A percentile compares a stretch with the other conserved stretches of the same genome.
Conservation (phyloP, 345 rosid species). For the Acer campestre region DNA sequence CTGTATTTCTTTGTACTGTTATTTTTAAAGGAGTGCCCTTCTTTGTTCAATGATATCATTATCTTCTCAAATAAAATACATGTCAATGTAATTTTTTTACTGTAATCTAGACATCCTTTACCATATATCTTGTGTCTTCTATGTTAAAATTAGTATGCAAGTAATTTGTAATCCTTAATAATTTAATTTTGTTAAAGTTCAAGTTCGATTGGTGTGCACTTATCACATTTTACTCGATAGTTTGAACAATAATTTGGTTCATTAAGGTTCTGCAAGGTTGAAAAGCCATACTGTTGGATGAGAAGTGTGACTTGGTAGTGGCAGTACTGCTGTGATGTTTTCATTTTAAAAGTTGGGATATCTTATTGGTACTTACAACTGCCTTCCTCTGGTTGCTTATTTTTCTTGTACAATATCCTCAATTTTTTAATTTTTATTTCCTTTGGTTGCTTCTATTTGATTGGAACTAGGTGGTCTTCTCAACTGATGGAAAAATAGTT, state of each 20-base stretch:
- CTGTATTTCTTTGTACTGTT: no score
- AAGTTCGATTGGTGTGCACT: neutral
- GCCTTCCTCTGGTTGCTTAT: neutral
- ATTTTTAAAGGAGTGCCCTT: neutral
- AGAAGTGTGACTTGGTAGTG: neutral
- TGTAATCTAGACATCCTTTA: neutral
- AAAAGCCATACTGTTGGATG: neutral
- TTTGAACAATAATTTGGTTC: neutral
- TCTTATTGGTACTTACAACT: neutral
- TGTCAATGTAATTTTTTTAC: neutral
- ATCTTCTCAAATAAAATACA: neutral
- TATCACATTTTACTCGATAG: neutral
- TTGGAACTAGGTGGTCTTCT: conserved; percentile 58
- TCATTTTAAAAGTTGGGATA: neutral
- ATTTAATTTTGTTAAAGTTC: neutral
- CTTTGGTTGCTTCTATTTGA: conserved; percentile 21
- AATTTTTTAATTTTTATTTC: neutral
- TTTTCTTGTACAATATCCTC: neutral
- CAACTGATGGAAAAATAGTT: conserved; percentile 62
- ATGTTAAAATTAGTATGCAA: neutral
- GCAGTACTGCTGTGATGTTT: neutral
- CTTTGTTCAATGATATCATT: neutral
- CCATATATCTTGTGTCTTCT: neutral
- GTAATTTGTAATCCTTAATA: no score
- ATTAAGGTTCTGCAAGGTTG: neutral